Base-by-base conservation (phyloP, 1,139 yeast species). In the Saccharomyces hybrid region DNA sequence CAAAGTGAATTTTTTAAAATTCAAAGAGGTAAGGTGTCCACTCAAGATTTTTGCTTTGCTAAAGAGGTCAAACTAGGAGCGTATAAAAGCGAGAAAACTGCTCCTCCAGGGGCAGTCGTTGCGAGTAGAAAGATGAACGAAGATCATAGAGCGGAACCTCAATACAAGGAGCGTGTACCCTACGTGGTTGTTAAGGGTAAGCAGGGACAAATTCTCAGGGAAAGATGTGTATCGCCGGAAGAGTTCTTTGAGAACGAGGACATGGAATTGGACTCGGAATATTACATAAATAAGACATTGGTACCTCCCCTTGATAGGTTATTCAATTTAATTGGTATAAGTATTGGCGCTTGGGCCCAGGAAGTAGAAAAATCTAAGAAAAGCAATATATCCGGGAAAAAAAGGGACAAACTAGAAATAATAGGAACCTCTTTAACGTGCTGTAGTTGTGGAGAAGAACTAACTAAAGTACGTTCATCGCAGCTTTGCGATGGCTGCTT, bases 101-200 rank as follows among this genome's bases (percentile, higher is more conserved):
- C 88, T 2, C 99, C 99, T 0, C 95, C 98, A 0, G 99, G 98
- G 0, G 99, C 99, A 0, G 76, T 84, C n/a, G 78, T 93, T 1
- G 86, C 95, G 6, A 78, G 80, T 57, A 78, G 79, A 58, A 78
- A 78, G 57, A 80, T 83, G 68, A 78, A 78, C 38, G 70, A 76
- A 5, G 99, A 93, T 67, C 80, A 79, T 6, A 72, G 95, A 48
- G 78, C 84, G 1, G 93, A 83, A 63, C 97, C 97, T 0, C 97
- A 91, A 66, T 91, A 88, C 62, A 78, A 80, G 52, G 98, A 93
- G 68, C 74, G 99, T 53, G 89, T 93, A 0, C 95, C 96, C 0
- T 93, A 90, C 67, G 78, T 93, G 16, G 95, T 93, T 1, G 75
- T 84, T 9, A 79, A 80, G 56, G 96, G 93, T 11, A 65, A 81